Conservation (phyloP, 306 rosid species). For the Quercus wislizeni region DNA sequence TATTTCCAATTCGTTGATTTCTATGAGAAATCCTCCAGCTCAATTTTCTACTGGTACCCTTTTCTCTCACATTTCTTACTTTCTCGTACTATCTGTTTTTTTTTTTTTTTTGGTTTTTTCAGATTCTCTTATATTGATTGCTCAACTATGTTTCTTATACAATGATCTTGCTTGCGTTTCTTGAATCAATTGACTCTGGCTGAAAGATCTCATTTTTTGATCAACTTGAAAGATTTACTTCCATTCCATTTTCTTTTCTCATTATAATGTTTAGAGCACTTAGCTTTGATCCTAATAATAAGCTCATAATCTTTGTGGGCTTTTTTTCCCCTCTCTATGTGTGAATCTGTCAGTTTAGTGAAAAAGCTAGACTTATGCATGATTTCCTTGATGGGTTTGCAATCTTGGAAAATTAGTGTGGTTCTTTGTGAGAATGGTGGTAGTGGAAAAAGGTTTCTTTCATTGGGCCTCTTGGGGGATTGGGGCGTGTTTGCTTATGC, state of each 20-base stretch:
- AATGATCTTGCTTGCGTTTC: neutral
- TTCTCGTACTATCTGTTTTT: neutral
- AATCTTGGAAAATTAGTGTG: neutral
- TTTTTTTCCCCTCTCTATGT: neutral
- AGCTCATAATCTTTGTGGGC: neutral
- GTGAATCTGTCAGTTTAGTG: neutral
- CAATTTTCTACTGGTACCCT: slow-evolving; percentile 40
- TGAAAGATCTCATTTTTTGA: neutral
- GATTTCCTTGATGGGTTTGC: neutral
- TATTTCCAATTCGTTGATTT: slow-evolving; percentile 51
- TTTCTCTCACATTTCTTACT: neutral
- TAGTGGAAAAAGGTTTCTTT: too few relatives aligned
- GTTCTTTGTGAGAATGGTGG: neutral
- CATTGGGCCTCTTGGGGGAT: neutral
- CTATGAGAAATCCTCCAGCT: slow-evolving; percentile 30
- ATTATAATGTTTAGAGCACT: neutral
- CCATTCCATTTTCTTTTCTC: neutral
- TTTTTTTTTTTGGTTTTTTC: neutral
- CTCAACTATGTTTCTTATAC: neutral
- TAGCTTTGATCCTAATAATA: neutral
- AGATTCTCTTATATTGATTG: neutral
- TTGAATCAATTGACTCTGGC: neutral
- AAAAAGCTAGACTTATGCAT: too few relatives aligned
- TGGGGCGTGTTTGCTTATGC: neutral
- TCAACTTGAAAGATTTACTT: neutral